Evolutionary conservation across 1,284 basidiomycete species (phyloP).

Genomic region (Sphaerobolus stellatus): DNA sequence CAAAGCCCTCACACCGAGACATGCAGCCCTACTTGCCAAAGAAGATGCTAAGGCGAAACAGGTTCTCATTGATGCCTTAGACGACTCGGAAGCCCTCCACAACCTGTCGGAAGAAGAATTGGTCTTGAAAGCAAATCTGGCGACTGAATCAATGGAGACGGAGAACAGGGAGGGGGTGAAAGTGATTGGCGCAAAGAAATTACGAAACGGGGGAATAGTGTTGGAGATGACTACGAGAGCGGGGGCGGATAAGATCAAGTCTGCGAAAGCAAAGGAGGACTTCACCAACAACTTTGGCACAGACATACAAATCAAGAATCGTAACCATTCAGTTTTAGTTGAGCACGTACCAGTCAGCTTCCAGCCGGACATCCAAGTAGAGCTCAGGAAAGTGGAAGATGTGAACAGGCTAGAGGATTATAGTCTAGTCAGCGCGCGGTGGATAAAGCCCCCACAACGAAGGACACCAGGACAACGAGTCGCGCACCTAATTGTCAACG

Average conservation of each 20-base stretch:
- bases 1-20: too few relatives aligned
- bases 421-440: not conserved
- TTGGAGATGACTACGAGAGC: not conserved
- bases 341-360: not conserved
- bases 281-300: not conserved
- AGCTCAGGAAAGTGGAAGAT: not conserved
- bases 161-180: not conserved
- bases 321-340: not conserved
- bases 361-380: not conserved
- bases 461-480: not conserved
- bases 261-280: not conserved
- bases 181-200: not conserved
- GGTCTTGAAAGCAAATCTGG: too few relatives aligned
- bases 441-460: not conserved
- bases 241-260: not conserved
- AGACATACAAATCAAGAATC: not conserved
- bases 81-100: too few relatives aligned
- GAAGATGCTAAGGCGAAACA: too few relatives aligned
- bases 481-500: not conserved
- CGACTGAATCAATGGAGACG: too few relatives aligned
- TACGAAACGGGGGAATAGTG: not conserved
- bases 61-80: too few relatives aligned
- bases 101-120: too few relatives aligned
- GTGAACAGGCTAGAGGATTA: not conserved
- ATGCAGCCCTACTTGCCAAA: too few relatives aligned